Evolutionary conservation across 2,329 filamentous ascomycete genomes (phyloP), one percentile per base, ranked within the genome.

Genomic region (Cyphellophora europaea): DNA sequence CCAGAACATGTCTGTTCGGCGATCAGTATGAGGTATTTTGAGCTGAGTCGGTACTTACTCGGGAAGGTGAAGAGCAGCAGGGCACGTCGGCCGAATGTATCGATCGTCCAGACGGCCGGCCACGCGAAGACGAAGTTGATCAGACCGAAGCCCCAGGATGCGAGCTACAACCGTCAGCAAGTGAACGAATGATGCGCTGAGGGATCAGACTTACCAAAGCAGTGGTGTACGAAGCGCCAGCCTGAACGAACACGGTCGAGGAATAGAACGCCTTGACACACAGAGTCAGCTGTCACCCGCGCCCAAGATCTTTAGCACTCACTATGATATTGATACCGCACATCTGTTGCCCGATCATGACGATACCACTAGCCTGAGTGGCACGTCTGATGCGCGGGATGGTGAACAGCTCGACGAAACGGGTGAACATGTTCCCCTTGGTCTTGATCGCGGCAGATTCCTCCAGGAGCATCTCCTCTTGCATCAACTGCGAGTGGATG

Each of bases 331-430:
- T 83, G 55, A 82, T 67, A 59, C 71, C 72, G 48, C 77, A 81
- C 71, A 82, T 77, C 55, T 82, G 77, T 55, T 82, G 79, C 0
- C 76, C 77, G 49, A 82, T 77, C 85, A 93, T 93, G 46, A 89
- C 82, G 1, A 77, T 75, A 44, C 78, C 82, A 1, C 83, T 81
- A 5, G 84, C 85, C 18, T 82, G 67, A 3, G 78, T 88, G 3
- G 86, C 86, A 27, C 65, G 62, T 25, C 65, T 59, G 36, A 67
- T 56, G 12, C 65, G 61, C 5, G 64, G 64, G 33, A 67, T 62
- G 10, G 64, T 67, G 42, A 68, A 67, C 0, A 74, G 53, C 40
- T 67, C 59, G 28, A 63, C 34, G 44, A 84, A 77, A 11, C 80
- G 73, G 14, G 63, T 71, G 32, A 75, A 19, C 49, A 81, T 79